These are phyloP conservation scores for Kwoniella heveanensis DNA, from an alignment of 768 basidiomycete genomes.

Conservation along the genomic window DNA sequence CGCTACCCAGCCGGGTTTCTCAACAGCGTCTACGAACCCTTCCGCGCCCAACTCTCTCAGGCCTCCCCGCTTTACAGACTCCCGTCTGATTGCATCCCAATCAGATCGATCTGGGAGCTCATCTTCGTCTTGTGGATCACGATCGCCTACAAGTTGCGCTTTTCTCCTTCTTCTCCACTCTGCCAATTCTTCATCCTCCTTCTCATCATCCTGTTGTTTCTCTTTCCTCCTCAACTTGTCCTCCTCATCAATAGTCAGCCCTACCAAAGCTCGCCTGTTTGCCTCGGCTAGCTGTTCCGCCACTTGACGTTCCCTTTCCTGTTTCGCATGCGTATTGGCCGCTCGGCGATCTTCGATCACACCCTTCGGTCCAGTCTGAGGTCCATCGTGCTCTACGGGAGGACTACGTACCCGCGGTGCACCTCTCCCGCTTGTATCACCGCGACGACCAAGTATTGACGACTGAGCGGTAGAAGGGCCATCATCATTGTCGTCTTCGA, in stretches of 20 bases:
- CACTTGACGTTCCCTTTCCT: neutral
- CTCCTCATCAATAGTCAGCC: conserved; percentile 37
- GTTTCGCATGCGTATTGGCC: neutral
- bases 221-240: conserved; percentile 15
- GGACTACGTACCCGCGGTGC: conserved; percentile 4
- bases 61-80: conserved; percentile 24
- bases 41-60: conserved; percentile 47
- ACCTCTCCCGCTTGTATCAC: conserved; percentile 10
- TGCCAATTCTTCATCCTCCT: neutral
- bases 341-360: conserved; percentile 39
- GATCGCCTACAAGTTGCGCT: conserved; percentile 18
- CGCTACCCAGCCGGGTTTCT: conserved; percentile 50
- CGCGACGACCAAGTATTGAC: conserved; percentile 9
- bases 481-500: neutral
- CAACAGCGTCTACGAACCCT: conserved; percentile 47
- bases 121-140: conserved; percentile 14
- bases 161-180: conserved; percentile 28
- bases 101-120: too few species aligned
- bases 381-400: conserved; percentile 23
- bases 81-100: neutral
- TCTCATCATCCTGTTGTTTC: conserved; percentile 8
- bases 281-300: conserved; percentile 9
- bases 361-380: conserved; percentile 43
- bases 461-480: conserved; percentile 10
- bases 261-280: conserved; percentile 26